phyloP scores from a whole-genome alignment of 352 stramenopile genomes.

The Pythium dissimile region DNA sequence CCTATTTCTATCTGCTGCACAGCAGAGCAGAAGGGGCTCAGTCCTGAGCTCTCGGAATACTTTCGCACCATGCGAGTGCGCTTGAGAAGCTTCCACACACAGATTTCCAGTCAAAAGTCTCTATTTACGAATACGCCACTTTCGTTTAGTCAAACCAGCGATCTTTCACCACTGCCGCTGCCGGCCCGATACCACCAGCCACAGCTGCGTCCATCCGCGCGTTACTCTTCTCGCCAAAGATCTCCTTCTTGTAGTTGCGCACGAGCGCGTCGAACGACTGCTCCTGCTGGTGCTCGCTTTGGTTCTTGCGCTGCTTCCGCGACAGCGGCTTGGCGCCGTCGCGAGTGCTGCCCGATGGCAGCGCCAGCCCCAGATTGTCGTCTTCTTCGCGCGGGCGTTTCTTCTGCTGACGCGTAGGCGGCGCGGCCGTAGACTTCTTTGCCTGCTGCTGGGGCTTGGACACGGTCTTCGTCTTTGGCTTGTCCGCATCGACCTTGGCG shows the following conservation, averaged over 20 bases:
- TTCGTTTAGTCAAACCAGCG: constrained; percentile 68
- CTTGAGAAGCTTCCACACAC: neutral
- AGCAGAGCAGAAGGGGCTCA: no score
- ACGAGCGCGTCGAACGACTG: constrained; percentile 78
- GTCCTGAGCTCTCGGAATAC: neutral
- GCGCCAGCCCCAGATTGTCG: neutral
- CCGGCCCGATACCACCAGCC: neutral
- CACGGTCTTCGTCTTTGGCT: constrained; percentile 23
- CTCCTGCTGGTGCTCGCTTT: constrained; percentile 47
- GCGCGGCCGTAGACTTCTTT: constrained; percentile 14
- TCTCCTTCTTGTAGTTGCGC: constrained; percentile 80
- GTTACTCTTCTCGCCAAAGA: constrained; percentile 55
- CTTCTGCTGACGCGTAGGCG: constrained; percentile 22
- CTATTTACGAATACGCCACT: neutral
- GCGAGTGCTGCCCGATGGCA: constrained; percentile 9
- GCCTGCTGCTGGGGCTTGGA: constrained; percentile 19
- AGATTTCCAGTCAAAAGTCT: neutral
- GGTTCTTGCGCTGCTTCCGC: constrained; percentile 69
- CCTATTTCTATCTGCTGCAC: no score
- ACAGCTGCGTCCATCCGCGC: neutral
- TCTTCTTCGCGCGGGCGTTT: constrained; percentile 24
- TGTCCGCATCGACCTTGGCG: neutral
- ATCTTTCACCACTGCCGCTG: constrained; percentile 20
- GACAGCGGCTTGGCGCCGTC: constrained; percentile 28
- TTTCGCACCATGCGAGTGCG: no score